Evolutionary conservation across 345 rosid species (phyloP).

Genomic region (Rhizophora apiculata): DNA sequence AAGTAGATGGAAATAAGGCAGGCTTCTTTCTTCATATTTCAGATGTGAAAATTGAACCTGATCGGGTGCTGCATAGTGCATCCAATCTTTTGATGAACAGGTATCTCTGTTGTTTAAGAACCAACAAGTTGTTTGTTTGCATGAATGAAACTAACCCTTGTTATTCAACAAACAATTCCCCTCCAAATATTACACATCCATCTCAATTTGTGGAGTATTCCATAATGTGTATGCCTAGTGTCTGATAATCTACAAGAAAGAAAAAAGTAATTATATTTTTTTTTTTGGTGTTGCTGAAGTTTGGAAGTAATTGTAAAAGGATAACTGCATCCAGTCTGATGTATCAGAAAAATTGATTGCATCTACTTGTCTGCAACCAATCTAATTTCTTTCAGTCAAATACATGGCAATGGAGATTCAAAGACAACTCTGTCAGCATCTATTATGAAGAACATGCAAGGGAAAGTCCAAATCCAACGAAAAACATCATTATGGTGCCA

Average conservation of each 20-base stretch:
- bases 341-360: too few relatives aligned
- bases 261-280: too few relatives aligned
- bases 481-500: conserved; percentile 74
- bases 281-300: too few relatives aligned
- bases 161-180: too few relatives aligned
- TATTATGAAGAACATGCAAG: conserved; percentile 72
- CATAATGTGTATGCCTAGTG: too few relatives aligned
- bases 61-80: too few relatives aligned
- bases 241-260: too few relatives aligned
- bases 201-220: too few relatives aligned
- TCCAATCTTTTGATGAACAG: background rate
- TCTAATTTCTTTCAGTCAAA: conserved; percentile 38
- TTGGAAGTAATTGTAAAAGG: too few relatives aligned
- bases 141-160: too few relatives aligned
- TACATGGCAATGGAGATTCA: conserved; percentile 75
- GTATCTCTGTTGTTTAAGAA: background rate
- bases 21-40: background rate
- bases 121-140: background rate
- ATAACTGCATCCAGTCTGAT: too few relatives aligned
- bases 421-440: conserved; percentile 51
- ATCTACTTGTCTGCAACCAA: background rate
- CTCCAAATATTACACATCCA: too few relatives aligned
- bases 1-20: background rate
- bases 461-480: conserved; percentile 45
- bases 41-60: background rate